Evolutionary conservation across 495 filamentous ascomycete genomes (phyloP), one percentile per base, ranked within the genome.

Genomic region (Aspergillus asperescens): DNA sequence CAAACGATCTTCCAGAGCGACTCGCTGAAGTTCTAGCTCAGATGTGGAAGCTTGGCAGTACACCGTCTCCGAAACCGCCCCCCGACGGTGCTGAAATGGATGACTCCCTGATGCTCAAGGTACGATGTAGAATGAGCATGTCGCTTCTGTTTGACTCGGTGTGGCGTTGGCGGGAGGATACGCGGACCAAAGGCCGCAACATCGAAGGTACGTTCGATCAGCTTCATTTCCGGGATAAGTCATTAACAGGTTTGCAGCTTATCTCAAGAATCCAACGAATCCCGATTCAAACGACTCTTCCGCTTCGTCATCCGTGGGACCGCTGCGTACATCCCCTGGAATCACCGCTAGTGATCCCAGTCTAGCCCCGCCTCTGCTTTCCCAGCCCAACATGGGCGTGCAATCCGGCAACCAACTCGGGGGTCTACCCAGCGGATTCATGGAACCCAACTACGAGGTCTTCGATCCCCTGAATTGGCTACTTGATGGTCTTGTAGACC

Each of bases 381-480:
- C 71, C 7, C 68, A 68, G 24, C 61, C 69, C 24, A 69, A 48
- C 10, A 56, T 75, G 35, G 64, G 62, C 2, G 55, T 73, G 7
- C 63, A 65, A 27, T 29, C 62, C 32, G 49, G 25, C 5, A 73
- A 66, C 52, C 68, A 62, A 18, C 59, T 78, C n/a, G 69, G 54
- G 59, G 70, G 62, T 57, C 69, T 71, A 40, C 71, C 63, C 55
- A 77, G 69, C 64, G 77, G 78, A 50, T 81, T 85, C 65, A 76
- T 83, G 57, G 79, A 83, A 60, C 72, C 80, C 22, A 84, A 81
- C 50, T 89, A 88, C 66, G 88, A 91, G 60, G 84, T 90, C 37
- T 94, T 90, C 63, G 90, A 96, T 71, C 87, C 90, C 1, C 71
- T 95, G 61, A 87, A 89, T 65, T 95, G 90, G 90, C 85, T 91